phyloP scores from a whole-genome alignment of 495 filamentous ascomycete genomes.

The Aspergillus hancockii region DNA sequence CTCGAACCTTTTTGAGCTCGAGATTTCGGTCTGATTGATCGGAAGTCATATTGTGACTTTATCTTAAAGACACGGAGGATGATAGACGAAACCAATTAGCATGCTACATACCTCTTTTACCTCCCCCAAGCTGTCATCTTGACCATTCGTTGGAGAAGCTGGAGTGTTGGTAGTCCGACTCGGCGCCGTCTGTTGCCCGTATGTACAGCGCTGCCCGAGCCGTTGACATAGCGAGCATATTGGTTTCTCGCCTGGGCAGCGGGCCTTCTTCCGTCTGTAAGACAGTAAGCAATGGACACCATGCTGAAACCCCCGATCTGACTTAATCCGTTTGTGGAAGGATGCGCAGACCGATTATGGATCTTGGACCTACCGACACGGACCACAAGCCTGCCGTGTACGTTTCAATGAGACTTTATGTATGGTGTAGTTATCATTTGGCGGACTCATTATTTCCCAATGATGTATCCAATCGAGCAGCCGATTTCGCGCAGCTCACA shows the following conservation, averaged over 20 bases:
- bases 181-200: conserved; percentile 21
- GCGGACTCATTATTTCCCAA: conserved; percentile 20
- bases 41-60: neutral
- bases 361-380: conserved; percentile 34
- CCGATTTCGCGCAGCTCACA: neutral
- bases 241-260: conserved; percentile 44
- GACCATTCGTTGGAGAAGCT: neutral
- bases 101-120: neutral
- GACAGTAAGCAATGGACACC: neutral
- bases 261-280: conserved; percentile 39
- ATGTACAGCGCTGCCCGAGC: conserved; percentile 36
- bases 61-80: neutral
- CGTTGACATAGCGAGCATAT: conserved; percentile 38
- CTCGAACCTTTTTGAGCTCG: conserved; percentile 17
- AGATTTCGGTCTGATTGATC: neutral
- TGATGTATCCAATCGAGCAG: neutral
- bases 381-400: conserved; percentile 41
- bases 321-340: too few relatives aligned
- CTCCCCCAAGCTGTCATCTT: neutral
- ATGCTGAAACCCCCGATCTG: too few relatives aligned
- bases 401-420: conserved; percentile 36
- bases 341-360: neutral
- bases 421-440: conserved; percentile 29
- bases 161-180: neutral
- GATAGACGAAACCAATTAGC: neutral